These are phyloP conservation scores for Diversispora eburnea DNA, from an alignment of 192 early-diverging fungal species.

Conservation along the genomic window DNA sequence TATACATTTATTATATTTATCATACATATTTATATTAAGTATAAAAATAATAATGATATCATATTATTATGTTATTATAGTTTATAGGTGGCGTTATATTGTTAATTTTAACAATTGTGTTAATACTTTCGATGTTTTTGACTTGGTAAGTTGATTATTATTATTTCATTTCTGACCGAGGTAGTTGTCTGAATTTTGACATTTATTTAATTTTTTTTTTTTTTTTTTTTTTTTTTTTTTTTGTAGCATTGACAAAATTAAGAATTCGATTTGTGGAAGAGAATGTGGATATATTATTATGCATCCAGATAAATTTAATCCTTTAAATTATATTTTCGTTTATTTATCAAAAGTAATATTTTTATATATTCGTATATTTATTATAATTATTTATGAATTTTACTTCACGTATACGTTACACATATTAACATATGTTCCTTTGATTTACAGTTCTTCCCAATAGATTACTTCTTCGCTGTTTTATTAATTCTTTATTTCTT, in stretches of 20 bases:
- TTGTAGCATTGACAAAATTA: slow-evolving; percentile 49
- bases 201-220: background rate
- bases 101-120: background rate
- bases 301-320: slow-evolving; percentile 49
- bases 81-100: background rate
- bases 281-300: slow-evolving; percentile 55
- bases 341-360: slow-evolving; percentile 43
- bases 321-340: slow-evolving; percentile 51
- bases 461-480: slow-evolving; percentile 54
- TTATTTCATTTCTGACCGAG: background rate
- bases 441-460: slow-evolving; percentile 44
- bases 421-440: background rate
- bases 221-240: background rate
- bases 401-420: background rate
- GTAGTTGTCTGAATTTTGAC: background rate
- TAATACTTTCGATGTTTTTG: slow-evolving; percentile 17
- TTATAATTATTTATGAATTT: background rate
- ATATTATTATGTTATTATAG: background rate
- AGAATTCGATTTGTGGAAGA: slow-evolving; percentile 48
- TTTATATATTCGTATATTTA: background rate
- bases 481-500: slow-evolving; percentile 52
- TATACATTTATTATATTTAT: background rate
- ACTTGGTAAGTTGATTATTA: slow-evolving; percentile 1
- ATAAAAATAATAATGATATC: background rate
- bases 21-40: too few relatives aligned